Percentiles rank a stretch among this genome's conserved stretches.
phyloP scores from a whole-genome alignment of 1,139 yeast species.

The Suhomyces bokatorum region DNA sequence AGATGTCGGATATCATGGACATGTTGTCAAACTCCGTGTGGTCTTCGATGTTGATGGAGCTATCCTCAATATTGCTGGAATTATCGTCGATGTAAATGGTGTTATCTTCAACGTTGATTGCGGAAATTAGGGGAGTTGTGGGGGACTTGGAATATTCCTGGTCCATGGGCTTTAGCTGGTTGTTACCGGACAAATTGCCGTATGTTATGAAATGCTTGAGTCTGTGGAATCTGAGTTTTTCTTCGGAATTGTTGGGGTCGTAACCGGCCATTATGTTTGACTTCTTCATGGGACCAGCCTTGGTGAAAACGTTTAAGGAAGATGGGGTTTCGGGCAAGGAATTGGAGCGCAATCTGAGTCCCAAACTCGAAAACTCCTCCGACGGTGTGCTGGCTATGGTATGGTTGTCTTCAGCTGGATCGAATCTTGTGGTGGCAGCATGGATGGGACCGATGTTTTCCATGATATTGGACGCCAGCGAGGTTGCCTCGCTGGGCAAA shows the following conservation, averaged over 20 bases:
- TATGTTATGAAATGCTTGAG: constrained; percentile 29
- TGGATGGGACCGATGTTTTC: constrained; percentile 3
- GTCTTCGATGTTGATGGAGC: constrained; percentile 12
- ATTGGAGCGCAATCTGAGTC: constrained; percentile 20
- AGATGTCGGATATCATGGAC: constrained; percentile 30
- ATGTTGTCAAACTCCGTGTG: constrained; percentile 22
- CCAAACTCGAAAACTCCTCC: constrained; percentile 7
- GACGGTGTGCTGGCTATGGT: constrained; percentile 20
- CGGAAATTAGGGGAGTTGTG: constrained; percentile 5
- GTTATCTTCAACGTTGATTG: constrained; percentile 2
- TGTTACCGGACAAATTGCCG: constrained; percentile 12
- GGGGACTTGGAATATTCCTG: constrained; percentile 9
- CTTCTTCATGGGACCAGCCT: constrained; percentile 4
- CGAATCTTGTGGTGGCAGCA: not conserved
- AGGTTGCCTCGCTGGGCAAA: not conserved
- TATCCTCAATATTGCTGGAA: not conserved
- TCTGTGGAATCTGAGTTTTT: constrained; percentile 22
- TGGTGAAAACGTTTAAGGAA: constrained; percentile 1
- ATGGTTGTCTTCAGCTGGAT: constrained; percentile 5
- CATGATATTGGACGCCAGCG: constrained; percentile 12
- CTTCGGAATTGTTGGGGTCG: constrained; percentile 17
- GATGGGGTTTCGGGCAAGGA: constrained; percentile 26
- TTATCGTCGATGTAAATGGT: constrained; percentile 14
- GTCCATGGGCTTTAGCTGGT: constrained; percentile 1
- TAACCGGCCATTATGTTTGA: constrained; percentile 6